phyloP scores from a whole-genome alignment of 2,329 filamentous ascomycete species.

The Talaromyces atroroseus region DNA sequence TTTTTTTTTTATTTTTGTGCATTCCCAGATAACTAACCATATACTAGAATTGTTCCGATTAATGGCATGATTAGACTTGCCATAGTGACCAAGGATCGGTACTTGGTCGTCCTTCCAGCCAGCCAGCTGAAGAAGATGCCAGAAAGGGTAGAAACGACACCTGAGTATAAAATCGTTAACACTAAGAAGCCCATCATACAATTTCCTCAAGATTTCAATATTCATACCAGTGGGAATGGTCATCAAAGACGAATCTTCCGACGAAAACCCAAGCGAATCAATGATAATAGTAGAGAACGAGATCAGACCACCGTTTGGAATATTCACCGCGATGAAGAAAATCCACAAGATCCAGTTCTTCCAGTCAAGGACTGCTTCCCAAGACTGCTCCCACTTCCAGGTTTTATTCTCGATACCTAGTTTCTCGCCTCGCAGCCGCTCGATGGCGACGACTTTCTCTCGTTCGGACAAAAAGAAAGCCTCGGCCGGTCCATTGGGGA shows the following conservation, averaged over 20 bases:
- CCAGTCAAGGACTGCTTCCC: slow-evolving; percentile 37
- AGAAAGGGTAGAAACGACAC: slow-evolving; percentile 10
- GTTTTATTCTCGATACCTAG: slow-evolving; percentile 53
- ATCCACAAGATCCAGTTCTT: slow-evolving; percentile 10
- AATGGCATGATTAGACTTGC: slow-evolving; percentile 9
- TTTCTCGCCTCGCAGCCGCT: slow-evolving; percentile 52
- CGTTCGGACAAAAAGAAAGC: slow-evolving; percentile 60
- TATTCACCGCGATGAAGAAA: slow-evolving; percentile 27
- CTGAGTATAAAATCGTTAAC: neutral
- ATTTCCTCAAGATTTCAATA: no score
- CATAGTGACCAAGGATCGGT: neutral
- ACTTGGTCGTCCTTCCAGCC: slow-evolving; percentile 18
- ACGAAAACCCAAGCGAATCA: slow-evolving; percentile 56
- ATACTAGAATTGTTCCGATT: slow-evolving; percentile 10
- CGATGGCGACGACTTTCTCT: slow-evolving; percentile 56
- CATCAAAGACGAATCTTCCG: slow-evolving; percentile 26
- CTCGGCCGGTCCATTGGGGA: slow-evolving; percentile 61
- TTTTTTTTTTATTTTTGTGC: neutral
- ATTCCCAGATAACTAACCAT: neutral
- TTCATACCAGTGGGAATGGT: slow-evolving; percentile 20
- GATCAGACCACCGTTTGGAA: slow-evolving; percentile 25
- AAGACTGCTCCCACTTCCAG: slow-evolving; percentile 45
- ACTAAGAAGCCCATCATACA: no score
- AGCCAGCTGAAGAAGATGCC: slow-evolving; percentile 17
- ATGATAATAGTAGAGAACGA: slow-evolving; percentile 54